phyloP scores from a whole-genome alignment of 2,329 filamentous ascomycete species.

The Colletotrichum sojae region DNA sequence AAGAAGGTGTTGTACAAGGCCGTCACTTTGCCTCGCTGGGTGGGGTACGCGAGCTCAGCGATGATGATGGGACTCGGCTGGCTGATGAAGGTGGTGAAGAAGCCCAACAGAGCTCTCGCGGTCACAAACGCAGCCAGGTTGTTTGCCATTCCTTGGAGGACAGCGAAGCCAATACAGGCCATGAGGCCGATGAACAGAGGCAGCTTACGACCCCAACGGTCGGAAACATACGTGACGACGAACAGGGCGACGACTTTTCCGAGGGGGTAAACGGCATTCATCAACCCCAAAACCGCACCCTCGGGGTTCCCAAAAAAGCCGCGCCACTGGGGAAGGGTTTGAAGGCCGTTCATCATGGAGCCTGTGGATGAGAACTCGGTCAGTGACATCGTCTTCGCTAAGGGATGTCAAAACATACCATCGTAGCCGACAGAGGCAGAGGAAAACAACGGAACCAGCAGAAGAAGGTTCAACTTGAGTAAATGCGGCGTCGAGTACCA shows the following conservation, averaged over 20 bases:
- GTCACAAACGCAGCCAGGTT: conserved; percentile 50
- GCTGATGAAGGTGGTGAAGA: conserved; percentile 49
- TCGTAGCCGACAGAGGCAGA: conserved; percentile 60
- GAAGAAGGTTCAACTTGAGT: conserved; percentile 57
- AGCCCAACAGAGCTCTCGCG: conserved; percentile 51
- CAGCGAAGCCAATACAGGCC: conserved; percentile 49
- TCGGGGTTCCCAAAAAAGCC: conserved; percentile 48
- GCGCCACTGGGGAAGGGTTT: conserved; percentile 54
- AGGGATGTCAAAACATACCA: not conserved
- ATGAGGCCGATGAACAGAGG: conserved; percentile 50
- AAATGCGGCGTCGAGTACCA: conserved; percentile 61
- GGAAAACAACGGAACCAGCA: conserved; percentile 59
- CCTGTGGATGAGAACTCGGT: conserved; percentile 33
- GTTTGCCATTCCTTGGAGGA: conserved; percentile 45
- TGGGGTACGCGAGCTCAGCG: conserved; percentile 52
- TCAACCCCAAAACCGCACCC: conserved; percentile 24
- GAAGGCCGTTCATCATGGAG: conserved; percentile 58
- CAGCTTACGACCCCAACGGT: conserved; percentile 52
- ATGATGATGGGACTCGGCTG: conserved; percentile 51
- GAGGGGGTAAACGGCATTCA: conserved; percentile 35
- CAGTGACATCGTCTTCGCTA: accelerated
- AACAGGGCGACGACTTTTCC: conserved; percentile 33
- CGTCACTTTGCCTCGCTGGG: conserved; percentile 50
- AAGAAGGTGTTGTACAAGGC: conserved; percentile 61
- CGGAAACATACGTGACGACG: conserved; percentile 45